Percentiles rank a stretch among this genome's conserved stretches.
These are phyloP conservation scores for Epithele typhae DNA, from an alignment of 768 basidiomycete genomes.

Conservation along the genomic window DNA sequence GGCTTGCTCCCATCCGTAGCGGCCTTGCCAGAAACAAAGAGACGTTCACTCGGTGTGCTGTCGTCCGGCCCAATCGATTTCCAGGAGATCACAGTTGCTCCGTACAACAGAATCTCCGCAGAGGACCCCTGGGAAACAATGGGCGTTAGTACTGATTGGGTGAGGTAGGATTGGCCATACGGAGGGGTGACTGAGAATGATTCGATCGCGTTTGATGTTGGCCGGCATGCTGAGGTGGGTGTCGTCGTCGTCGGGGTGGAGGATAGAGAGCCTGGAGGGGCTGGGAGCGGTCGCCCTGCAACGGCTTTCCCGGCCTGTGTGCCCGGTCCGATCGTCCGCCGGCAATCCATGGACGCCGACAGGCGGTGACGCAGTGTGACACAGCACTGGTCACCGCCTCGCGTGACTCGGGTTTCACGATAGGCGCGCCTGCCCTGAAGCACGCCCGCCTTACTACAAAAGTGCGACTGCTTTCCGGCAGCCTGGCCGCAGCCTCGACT, in stretches of 20 bases:
- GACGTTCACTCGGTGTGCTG: slow-evolving; percentile 49
- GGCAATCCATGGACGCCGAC: too few species aligned
- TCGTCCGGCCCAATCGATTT: slow-evolving; percentile 41
- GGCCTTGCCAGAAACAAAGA: slow-evolving; percentile 83
- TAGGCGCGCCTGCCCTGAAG: too few species aligned
- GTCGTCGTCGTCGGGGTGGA: neutral
- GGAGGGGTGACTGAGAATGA: slow-evolving; percentile 61
- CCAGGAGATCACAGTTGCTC: slow-evolving; percentile 89
- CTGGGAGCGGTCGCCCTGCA: too few species aligned
- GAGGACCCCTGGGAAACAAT: slow-evolving; percentile 50
- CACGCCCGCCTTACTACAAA: too few species aligned
- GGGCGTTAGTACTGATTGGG: neutral
- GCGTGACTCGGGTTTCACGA: too few species aligned
- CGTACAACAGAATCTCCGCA: slow-evolving; percentile 67
- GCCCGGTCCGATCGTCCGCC: too few species aligned
- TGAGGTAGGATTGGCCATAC: slow-evolving; percentile 26
- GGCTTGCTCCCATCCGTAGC: slow-evolving; percentile 78
- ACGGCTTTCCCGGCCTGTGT: too few species aligned
- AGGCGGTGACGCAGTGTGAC: too few species aligned
- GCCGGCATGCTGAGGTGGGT: slow-evolving; percentile 46
- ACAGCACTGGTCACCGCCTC: too few species aligned
- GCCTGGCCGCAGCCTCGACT: too few species aligned
- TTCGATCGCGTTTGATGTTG: slow-evolving; percentile 36
- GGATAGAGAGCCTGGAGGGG: neutral
- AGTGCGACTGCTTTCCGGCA: too few species aligned